Evolutionary conservation across 768 basidiomycete species (phyloP).

Genomic region (Dacryopinax spathularia): DNA sequence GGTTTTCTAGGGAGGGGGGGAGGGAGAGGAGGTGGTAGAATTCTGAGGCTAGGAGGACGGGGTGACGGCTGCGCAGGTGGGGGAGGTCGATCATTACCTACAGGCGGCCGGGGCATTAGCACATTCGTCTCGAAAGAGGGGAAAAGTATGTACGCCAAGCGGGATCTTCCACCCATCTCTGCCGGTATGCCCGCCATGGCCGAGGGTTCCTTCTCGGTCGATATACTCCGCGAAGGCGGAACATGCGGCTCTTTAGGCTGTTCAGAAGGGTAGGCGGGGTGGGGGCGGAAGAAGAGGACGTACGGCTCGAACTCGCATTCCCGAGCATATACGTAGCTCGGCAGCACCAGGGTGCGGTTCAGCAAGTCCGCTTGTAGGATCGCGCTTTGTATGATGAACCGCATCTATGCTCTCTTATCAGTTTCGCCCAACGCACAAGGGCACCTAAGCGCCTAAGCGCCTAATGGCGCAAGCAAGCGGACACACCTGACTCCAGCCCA

Average conservation of each 20-base stretch:
- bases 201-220: constrained; percentile 11
- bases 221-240: constrained; percentile 9
- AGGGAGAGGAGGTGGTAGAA: constrained; percentile 10
- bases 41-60: constrained; percentile 8
- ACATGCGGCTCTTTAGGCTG: constrained; percentile 12
- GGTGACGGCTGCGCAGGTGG: constrained; percentile 6
- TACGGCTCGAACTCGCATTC: constrained; percentile 9
- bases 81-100: constrained; percentile 13
- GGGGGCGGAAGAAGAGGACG: background rate
- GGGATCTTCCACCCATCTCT: background rate
- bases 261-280: background rate
- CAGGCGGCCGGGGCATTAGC: constrained; percentile 5
- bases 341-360: constrained; percentile 11
- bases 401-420: no score
- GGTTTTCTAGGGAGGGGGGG: constrained; percentile 10
- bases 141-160: background rate
- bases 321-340: constrained; percentile 10
- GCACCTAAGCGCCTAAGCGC: no score
- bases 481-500: constrained; percentile 12
- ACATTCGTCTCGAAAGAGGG: background rate
- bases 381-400: constrained; percentile 11
- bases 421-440: no score
- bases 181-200: background rate
- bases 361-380: constrained; percentile 8
- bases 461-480: no score